Conservation (phyloP, 805 yeast genomes). For the Saccharomycopsis babjevae region DNA sequence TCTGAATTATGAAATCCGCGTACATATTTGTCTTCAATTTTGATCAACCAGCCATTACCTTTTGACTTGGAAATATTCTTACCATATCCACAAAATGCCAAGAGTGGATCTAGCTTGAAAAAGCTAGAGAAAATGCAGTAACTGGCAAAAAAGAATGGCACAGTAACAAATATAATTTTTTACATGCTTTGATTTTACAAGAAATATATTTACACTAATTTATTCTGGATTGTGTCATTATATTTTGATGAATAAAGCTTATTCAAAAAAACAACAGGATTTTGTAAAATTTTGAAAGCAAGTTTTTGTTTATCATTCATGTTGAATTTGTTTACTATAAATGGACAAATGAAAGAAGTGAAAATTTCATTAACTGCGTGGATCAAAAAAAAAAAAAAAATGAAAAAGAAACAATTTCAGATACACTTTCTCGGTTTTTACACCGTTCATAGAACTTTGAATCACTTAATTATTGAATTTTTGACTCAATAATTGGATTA, state of each 20-base stretch:
- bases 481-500: background rate
- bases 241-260: too few relatives aligned
- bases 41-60: conserved; percentile 34
- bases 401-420: background rate
- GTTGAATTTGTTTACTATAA: background rate
- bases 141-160: conserved; percentile 71
- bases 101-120: conserved; percentile 72
- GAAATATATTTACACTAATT: too few relatives aligned
- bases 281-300: background rate
- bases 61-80: conserved; percentile 34
- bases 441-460: background rate
- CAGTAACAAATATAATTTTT: conserved; percentile 43
- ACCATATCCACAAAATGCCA: conserved; percentile 56
- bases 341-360: background rate
- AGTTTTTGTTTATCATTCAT: background rate
- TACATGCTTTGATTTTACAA: too few relatives aligned
- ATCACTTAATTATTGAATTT: background rate
- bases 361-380: background rate
- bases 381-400: background rate
- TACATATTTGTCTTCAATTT: conserved; percentile 69
- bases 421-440: background rate
- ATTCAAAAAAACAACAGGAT: background rate
- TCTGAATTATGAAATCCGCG: conserved; percentile 28
- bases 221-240: too few relatives aligned
- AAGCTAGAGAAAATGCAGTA: conserved; percentile 63